These are phyloP conservation scores for Oryza meridionalis DNA, from an alignment of 176 grass and related monocot species.

Conservation along the genomic window DNA sequence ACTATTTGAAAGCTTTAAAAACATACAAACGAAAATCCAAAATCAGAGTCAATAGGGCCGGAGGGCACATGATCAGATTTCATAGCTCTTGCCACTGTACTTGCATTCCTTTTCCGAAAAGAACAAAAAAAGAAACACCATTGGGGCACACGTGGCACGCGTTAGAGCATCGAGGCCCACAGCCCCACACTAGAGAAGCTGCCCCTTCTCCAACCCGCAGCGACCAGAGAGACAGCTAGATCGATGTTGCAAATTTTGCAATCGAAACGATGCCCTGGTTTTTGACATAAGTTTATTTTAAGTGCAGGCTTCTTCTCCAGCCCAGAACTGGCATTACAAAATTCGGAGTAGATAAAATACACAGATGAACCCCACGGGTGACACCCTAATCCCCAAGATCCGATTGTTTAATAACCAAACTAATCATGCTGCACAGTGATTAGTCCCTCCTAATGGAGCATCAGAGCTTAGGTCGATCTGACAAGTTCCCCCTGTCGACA, in stretches of 20 bases:
- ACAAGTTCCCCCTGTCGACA: slow-evolving; percentile 4
- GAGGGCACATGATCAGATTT: too few species aligned
- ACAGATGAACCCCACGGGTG: neutral
- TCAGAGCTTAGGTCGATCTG: slow-evolving; percentile 1
- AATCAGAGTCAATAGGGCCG: too few species aligned
- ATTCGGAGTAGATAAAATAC: neutral
- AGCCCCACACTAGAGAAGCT: neutral
- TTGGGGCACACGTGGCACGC: neutral
- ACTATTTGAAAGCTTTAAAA: too few species aligned
- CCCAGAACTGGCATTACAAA: neutral
- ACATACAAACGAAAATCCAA: too few species aligned
- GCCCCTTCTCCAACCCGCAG: neutral
- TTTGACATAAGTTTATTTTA: slow-evolving; percentile 16
- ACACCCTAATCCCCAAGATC: slow-evolving; percentile 18
- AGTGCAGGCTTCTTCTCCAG: neutral
- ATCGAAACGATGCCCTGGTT: neutral
- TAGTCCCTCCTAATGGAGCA: neutral
- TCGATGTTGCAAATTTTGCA: slow-evolving; percentile 11
- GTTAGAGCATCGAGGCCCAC: neutral
- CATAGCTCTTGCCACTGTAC: too few species aligned
- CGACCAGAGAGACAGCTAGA: neutral
- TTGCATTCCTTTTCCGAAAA: too few species aligned
- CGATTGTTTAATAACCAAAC: neutral
- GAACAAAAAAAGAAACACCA: too few species aligned
- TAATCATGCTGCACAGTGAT: neutral